Conservation (phyloP, 306 rosid species). For the Abrus pulchellus region DNA sequence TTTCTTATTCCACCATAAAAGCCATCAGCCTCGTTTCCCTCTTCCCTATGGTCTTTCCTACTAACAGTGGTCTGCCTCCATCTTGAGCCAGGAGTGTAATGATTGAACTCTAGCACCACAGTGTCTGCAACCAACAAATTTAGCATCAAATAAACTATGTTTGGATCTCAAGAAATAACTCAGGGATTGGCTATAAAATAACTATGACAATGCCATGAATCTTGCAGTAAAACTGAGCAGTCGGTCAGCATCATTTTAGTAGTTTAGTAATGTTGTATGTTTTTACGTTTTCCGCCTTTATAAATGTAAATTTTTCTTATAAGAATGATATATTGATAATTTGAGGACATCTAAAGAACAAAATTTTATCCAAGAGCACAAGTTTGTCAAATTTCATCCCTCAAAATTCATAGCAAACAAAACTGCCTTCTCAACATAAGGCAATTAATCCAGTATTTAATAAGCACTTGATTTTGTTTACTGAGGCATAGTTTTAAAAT, state of each 20-base stretch:
- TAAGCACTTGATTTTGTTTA: neutral
- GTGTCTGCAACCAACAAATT: conserved; percentile 56
- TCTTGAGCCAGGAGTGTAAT: conserved; percentile 72
- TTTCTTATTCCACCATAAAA: conserved; percentile 87
- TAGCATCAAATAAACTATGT: conserved; percentile 19
- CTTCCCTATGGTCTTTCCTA: conserved; percentile 74
- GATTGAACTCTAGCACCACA: conserved; percentile 84
- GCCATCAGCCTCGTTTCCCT: conserved; percentile 85
- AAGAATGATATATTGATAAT: neutral
- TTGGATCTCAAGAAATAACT: conserved; percentile 16
- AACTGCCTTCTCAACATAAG: conserved; percentile 15
- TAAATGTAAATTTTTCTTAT: neutral
- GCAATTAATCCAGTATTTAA: neutral
- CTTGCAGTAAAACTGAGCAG: neutral
- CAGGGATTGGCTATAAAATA: neutral
- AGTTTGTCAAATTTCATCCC: neutral
- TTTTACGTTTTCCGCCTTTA: neutral
- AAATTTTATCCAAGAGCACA: neutral
- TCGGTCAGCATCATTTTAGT: neutral
- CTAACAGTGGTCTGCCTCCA: conserved; percentile 68
- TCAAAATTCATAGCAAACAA: neutral
- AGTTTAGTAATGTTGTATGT: neutral
- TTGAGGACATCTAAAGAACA: neutral
- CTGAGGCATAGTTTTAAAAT: neutral
- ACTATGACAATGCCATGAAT: neutral